Evolutionary conservation across 768 basidiomycete species (phyloP), one percentile per base, ranked within the genome.

Genomic region (Lactarius evosmus): DNA sequence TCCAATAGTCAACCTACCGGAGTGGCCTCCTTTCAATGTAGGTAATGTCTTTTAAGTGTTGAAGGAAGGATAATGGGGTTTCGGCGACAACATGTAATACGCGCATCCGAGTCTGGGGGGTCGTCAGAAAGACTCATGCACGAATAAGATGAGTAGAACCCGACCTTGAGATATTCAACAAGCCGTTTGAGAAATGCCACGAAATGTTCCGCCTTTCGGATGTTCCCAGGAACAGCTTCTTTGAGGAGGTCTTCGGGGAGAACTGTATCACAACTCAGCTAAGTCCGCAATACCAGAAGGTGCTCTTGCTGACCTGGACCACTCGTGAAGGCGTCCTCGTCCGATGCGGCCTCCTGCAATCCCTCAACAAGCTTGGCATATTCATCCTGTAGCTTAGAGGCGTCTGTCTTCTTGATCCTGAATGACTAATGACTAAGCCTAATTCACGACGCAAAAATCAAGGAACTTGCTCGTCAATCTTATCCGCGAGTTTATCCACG

Each of bases 31-130:
- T 82, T 74, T 99, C 97, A 62, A 99, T 99, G 73, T 95, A 99
- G 16, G 97, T 98, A 66, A 98, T 98, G 69, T 99, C 97, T 76
- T 97, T 98, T 53, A 99, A 81, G 76, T 99, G 97, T 71, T 98
- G 96, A 46, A 99, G 77, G 75, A 99, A 99, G 2, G 96, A 98
- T 30, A 91, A 78, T 0, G 97, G 97, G 2, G 97, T 99, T 76
- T 99, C 97, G 19, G 97, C 97, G 16, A 99, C 97, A 65, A 99
- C 97, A 73, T 98, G 97, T 30, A 98, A 78, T n/a, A 99, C 97
- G 56, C 97, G 87, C 96, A 98, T 98, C 59, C 97, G 85, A 19
- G 96, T 98, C 95, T 98, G 69, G 53, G 44, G 12, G 11, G 30
- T 19, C 56, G 66, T 61, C 22, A 19, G n/a, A 29, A 40, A 49